These are phyloP conservation scores for Haplosporangium gracile DNA, from an alignment of 192 early-diverging fungal species.

Conservation along the genomic window DNA sequence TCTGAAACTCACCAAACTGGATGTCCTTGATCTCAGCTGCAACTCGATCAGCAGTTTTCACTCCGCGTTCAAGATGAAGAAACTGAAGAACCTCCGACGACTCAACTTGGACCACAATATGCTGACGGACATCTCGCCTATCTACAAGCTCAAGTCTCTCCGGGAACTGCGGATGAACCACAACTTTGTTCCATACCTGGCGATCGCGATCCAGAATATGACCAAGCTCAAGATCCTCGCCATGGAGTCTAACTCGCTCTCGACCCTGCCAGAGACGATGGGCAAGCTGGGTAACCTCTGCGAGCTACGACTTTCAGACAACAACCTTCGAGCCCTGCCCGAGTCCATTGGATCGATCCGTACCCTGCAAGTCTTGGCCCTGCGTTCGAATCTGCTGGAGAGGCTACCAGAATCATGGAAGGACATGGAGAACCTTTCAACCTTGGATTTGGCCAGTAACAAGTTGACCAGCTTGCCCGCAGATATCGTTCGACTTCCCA, in stretches of 20 bases:
- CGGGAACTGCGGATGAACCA: slow-evolving; percentile 57
- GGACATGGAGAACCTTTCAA: slow-evolving; percentile 61
- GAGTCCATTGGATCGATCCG: slow-evolving; percentile 57
- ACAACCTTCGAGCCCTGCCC: slow-evolving; percentile 50
- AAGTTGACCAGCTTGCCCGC: slow-evolving; percentile 56
- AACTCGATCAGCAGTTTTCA: slow-evolving; percentile 62
- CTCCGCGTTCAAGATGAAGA: slow-evolving; percentile 58
- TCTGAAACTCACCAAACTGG: slow-evolving; percentile 57
- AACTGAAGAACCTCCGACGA: slow-evolving; percentile 53
- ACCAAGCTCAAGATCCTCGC: slow-evolving; percentile 55
- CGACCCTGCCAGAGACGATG: slow-evolving; percentile 57
- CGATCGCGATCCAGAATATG: slow-evolving; percentile 52
- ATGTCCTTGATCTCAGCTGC: slow-evolving; percentile 58
- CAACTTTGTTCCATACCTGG: slow-evolving; percentile 53
- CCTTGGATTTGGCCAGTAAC: slow-evolving; percentile 68
- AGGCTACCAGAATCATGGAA: slow-evolving; percentile 57
- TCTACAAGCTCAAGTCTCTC: slow-evolving; percentile 57
- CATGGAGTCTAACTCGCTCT: slow-evolving; percentile 54
- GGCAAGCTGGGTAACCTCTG: slow-evolving; percentile 53
- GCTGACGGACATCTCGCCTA: slow-evolving; percentile 55
- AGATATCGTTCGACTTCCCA: slow-evolving; percentile 57
- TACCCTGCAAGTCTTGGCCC: slow-evolving; percentile 55
- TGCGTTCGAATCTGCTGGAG: slow-evolving; percentile 55
- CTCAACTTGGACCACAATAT: slow-evolving; percentile 61
- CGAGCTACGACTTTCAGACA: slow-evolving; percentile 54